A percentile compares a stretch with the other conserved stretches of the same genome.
Evolutionary conservation across 257 asterid species (phyloP).

Genomic region (Jacaranda copaia): DNA sequence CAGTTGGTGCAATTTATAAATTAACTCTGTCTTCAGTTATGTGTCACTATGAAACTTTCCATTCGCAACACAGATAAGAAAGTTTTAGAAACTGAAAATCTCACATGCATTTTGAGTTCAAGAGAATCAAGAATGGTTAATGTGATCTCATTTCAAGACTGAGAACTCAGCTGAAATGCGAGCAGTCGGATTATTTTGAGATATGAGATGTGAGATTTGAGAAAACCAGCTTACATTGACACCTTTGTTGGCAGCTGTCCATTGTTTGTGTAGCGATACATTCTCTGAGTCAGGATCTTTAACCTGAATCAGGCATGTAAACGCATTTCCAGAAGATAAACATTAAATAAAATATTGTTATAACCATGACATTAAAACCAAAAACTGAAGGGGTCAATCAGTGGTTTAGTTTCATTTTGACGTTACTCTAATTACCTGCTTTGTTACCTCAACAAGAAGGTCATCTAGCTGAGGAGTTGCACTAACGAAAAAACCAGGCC

Average conservation of each 20-base stretch:
- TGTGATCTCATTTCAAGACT: neutral
- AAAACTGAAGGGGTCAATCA: constrained; percentile 13
- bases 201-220: neutral
- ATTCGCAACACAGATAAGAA: neutral
- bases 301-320: constrained; percentile 58
- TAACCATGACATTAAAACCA: neutral
- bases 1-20: neutral
- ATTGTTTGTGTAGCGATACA: constrained; percentile 54
- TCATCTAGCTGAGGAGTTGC: constrained; percentile 97
- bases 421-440: constrained; percentile 60
- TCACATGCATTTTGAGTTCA: neutral
- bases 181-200: neutral
- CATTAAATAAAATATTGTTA: neutral
- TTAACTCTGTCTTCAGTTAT: neutral
- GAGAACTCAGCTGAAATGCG: neutral
- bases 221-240: constrained; percentile 55
- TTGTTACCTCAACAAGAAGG: constrained; percentile 75
- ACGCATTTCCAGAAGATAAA: constrained; percentile 24
- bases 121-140: neutral
- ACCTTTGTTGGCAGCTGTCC: constrained; percentile 59
- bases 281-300: constrained; percentile 80
- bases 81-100: neutral
- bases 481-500: constrained; percentile 83
- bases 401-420: constrained; percentile 20
- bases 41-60: neutral